These are phyloP conservation scores for Phoenix roebelenii DNA, from an alignment of 176 grass and related monocot species.

Conservation along the genomic window DNA sequence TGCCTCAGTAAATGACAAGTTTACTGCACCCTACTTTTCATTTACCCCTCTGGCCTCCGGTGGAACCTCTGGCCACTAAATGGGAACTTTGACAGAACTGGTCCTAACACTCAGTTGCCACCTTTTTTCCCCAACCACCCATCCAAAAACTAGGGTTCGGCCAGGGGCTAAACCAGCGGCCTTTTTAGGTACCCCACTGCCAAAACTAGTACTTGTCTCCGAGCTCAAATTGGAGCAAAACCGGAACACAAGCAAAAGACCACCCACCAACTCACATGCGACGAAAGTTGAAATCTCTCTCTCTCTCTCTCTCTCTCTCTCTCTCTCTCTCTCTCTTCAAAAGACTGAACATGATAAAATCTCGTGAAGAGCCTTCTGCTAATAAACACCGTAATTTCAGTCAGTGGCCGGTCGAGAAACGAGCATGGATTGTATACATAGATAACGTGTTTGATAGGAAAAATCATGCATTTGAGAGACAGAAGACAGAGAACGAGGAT, in stretches of 20 bases:
- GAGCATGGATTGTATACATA: too few relatives aligned
- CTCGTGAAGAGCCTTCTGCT: too few relatives aligned
- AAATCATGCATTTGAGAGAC: too few relatives aligned
- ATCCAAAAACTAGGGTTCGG: conserved; percentile 26
- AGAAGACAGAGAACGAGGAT: too few relatives aligned
- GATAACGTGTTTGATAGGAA: too few relatives aligned
- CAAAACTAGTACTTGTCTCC: conserved; percentile 26
- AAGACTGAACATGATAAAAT: too few relatives aligned
- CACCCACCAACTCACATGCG: too few relatives aligned
- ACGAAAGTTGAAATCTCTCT: too few relatives aligned
- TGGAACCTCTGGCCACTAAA: neutral
- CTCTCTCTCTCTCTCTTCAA: too few relatives aligned
- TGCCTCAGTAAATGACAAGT: conserved; percentile 32
- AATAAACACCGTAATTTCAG: too few relatives aligned
- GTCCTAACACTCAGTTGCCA: neutral
- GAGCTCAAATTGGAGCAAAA: conserved; percentile 19
- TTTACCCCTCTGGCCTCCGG: neutral
- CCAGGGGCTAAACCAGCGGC: conserved; percentile 29
- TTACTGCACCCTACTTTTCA: neutral
- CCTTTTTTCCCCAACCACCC: neutral
- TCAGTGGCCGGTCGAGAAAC: too few relatives aligned
- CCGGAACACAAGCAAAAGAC: conserved; percentile 13
- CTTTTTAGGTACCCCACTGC: conserved; percentile 30
- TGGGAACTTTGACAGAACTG: neutral
- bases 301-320: too few relatives aligned